phyloP scores from a whole-genome alignment of 2,329 filamentous ascomycete species.

The Trichoderma harzianum region DNA sequence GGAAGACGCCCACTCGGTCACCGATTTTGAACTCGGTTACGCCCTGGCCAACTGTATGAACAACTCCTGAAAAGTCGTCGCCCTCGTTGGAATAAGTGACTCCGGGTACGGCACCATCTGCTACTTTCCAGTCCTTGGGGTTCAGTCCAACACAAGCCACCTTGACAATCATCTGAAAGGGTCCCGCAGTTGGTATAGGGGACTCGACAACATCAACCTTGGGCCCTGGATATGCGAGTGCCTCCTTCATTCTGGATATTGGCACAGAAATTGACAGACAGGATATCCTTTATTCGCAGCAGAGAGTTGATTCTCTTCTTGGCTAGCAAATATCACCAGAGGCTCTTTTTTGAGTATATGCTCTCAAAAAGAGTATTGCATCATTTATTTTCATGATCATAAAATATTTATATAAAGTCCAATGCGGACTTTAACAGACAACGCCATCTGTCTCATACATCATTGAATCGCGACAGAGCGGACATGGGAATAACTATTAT shows the following conservation, averaged over 20 bases:
- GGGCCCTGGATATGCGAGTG: background rate
- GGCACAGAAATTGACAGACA: background rate
- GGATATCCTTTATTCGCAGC: background rate
- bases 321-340: background rate
- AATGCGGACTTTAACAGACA: background rate
- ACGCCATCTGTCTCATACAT: background rate
- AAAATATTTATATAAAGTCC: background rate
- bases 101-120: background rate
- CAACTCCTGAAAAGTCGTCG: constrained; percentile 27
- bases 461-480: background rate
- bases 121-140: constrained; percentile 28
- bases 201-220: constrained; percentile 3
- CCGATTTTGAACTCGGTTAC: constrained; percentile 28
- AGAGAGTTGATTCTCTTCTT: background rate
- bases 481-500: background rate
- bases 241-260: constrained; percentile 13
- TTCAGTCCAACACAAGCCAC: constrained; percentile 23
- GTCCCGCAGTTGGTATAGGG: constrained; percentile 13
- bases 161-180: constrained; percentile 24
- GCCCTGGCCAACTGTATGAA: constrained; percentile 22
- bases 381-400: background rate
- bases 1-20: constrained; percentile 45
- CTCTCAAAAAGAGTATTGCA: background rate
- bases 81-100: constrained; percentile 21
- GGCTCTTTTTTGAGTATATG: background rate